phyloP scores from a whole-genome alignment of 78 protist genomes.

The Speleostelium caveatum region DNA sequence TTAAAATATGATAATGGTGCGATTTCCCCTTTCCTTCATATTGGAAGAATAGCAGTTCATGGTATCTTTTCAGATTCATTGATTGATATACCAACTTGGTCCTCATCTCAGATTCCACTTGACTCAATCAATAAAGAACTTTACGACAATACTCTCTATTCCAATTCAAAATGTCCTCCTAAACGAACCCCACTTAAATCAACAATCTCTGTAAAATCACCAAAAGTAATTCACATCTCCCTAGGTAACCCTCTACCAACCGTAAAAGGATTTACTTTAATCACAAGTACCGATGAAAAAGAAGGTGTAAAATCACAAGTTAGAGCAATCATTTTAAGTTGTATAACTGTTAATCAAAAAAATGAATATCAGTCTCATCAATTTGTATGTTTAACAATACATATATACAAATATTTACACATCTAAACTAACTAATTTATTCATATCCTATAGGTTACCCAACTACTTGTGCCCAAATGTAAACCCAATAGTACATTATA shows the following conservation, averaged over 20 bases:
- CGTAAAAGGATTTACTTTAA: constrained; percentile 44
- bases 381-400: constrained; percentile 18
- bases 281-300: constrained; percentile 36
- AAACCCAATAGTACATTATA: constrained; percentile 50
- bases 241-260: background rate
- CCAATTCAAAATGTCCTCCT: background rate
- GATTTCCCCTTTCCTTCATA: constrained; percentile 33
- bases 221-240: constrained; percentile 32
- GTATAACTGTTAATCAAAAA: constrained; percentile 49
- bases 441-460: constrained; percentile 19
- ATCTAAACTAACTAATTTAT: background rate
- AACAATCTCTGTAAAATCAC: constrained; percentile 28
- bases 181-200: constrained; percentile 60
- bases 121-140: constrained; percentile 36
- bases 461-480: constrained; percentile 45
- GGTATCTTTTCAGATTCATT: constrained; percentile 39
- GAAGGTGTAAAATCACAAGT: constrained; percentile 74
- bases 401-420: background rate
- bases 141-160: constrained; percentile 61
- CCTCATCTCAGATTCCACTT: constrained; percentile 10
- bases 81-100: constrained; percentile 39
- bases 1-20: constrained; percentile 6
- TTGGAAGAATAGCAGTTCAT: constrained; percentile 73
- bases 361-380: constrained; percentile 26
- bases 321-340: constrained; percentile 29